Evolutionary conservation across 129 eudicot genomes (phyloP).

Genomic region (Smallanthus sonchifolius): DNA sequence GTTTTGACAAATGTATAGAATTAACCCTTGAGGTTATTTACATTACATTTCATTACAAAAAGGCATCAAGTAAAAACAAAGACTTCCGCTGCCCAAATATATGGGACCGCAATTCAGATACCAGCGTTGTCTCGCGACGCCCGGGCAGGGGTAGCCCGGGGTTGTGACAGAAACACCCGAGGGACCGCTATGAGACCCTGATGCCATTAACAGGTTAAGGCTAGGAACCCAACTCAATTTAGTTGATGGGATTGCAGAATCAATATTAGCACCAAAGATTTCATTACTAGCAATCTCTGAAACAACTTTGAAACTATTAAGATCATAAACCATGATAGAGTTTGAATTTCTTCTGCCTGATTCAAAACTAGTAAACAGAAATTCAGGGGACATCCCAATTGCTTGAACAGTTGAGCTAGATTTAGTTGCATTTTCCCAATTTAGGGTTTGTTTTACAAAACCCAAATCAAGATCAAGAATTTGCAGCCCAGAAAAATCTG

Average conservation of each 20-base stretch:
- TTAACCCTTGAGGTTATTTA: no score
- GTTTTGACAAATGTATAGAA: no score
- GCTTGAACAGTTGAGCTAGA: conserved; percentile 89
- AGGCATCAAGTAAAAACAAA: no score
- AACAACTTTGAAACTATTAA: conserved; percentile 42
- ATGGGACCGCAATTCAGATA: no score
- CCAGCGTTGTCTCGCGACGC: no score
- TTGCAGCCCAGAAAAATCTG: conserved; percentile 80
- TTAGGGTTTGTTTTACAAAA: conserved; percentile 54
- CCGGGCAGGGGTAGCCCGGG: no score
- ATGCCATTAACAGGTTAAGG: conserved; percentile 76
- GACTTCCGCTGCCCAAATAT: no score
- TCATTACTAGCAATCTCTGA: conserved; percentile 56
- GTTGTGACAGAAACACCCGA: no score
- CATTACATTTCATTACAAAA: no score
- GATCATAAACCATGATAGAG: conserved; percentile 73
- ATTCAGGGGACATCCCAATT: conserved; percentile 58
- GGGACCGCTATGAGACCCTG: conserved; percentile 92
- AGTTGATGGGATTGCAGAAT: conserved; percentile 77
- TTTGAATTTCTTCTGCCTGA: conserved; percentile 80
- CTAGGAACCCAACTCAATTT: conserved; percentile 75
- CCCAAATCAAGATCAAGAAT: conserved; percentile 68
- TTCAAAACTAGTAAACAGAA: conserved; percentile 70
- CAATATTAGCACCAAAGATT: conserved; percentile 78
- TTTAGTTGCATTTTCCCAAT: conserved; percentile 81